Conservation (phyloP, 2,329 filamentous ascomycete genomes). For the Pseudocercospora cruenta region DNA sequence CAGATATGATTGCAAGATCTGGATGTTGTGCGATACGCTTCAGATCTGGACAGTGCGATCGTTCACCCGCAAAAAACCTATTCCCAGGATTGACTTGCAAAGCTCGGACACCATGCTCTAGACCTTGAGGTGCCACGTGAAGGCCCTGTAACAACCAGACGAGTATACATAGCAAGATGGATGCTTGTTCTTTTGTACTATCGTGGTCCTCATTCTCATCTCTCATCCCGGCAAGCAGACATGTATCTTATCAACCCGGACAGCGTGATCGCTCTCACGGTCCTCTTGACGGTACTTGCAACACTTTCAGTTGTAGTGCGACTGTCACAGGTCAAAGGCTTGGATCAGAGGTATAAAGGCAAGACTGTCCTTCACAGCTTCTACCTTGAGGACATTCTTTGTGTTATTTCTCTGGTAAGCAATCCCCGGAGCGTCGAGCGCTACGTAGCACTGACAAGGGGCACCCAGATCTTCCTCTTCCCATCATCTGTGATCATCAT, state of each 20-base stretch:
- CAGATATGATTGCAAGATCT: neutral
- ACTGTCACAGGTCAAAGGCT: conserved; percentile 11
- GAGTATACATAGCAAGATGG: conserved; percentile 1
- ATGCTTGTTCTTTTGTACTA: neutral
- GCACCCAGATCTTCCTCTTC: conserved; percentile 13
- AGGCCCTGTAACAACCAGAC: neutral
- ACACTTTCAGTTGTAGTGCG: conserved; percentile 16
- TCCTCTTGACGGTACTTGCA: conserved; percentile 18
- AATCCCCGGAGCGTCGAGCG: neutral
- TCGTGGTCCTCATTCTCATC: neutral
- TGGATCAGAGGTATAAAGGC: conserved; percentile 2
- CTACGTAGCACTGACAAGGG: neutral
- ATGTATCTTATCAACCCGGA: conserved; percentile 20
- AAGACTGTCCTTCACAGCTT: conserved; percentile 15
- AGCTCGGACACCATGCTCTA: neutral
- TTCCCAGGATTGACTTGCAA: neutral
- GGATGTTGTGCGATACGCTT: neutral
- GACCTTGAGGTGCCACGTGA: neutral
- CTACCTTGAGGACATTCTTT: conserved; percentile 20
- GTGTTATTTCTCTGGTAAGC: conserved; percentile 17
- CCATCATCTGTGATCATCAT: conserved; percentile 15
- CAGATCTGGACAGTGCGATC: neutral
- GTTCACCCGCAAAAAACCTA: neutral
- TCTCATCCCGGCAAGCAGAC: neutral
- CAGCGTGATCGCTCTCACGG: conserved; percentile 17